Evolutionary conservation across 495 filamentous ascomycete genomes (phyloP).

Genomic region (Xylaria curta): DNA sequence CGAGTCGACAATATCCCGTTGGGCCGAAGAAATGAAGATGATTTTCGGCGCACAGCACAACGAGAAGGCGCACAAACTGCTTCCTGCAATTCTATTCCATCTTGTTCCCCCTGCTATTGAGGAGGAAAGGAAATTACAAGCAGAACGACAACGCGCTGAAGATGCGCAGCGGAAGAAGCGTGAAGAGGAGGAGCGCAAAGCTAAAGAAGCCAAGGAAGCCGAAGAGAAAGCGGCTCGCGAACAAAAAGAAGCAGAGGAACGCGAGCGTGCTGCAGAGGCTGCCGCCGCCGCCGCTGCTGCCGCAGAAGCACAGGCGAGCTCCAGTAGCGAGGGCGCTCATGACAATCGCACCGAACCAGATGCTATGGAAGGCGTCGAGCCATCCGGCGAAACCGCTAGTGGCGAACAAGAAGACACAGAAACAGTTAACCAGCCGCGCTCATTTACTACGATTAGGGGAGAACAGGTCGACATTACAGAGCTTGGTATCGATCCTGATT

Average conservation of each 20-base stretch:
- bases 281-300: slow-evolving; percentile 50
- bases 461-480: slow-evolving; percentile 88
- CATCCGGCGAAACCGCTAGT: slow-evolving; percentile 46
- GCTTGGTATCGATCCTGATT: slow-evolving; percentile 91
- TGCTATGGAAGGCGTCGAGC: slow-evolving; percentile 89
- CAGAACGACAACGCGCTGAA: slow-evolving; percentile 65
- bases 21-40: slow-evolving; percentile 90
- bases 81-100: slow-evolving; percentile 69
- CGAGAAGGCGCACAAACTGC: slow-evolving; percentile 75
- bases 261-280: slow-evolving; percentile 42
- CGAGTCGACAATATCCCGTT: slow-evolving; percentile 72
- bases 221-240: slow-evolving; percentile 63
- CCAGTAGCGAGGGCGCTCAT: slow-evolving; percentile 26
- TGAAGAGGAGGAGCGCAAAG: slow-evolving; percentile 61
- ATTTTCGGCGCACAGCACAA: slow-evolving; percentile 72
- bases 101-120: slow-evolving; percentile 87
- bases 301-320: slow-evolving; percentile 42
- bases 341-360: slow-evolving; percentile 49
- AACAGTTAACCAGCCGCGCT: slow-evolving; percentile 54
- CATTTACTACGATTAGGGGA: slow-evolving; percentile 82
- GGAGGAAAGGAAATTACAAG: slow-evolving; percentile 68
- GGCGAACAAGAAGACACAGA: slow-evolving; percentile 42
- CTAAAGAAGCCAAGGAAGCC: slow-evolving; percentile 64
- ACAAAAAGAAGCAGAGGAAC: slow-evolving; percentile 65
- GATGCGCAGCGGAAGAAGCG: slow-evolving; percentile 69